Evolutionary conservation across 306 rosid genomes (phyloP), one percentile per base, ranked within the genome.

Genomic region (Senna tora): DNA sequence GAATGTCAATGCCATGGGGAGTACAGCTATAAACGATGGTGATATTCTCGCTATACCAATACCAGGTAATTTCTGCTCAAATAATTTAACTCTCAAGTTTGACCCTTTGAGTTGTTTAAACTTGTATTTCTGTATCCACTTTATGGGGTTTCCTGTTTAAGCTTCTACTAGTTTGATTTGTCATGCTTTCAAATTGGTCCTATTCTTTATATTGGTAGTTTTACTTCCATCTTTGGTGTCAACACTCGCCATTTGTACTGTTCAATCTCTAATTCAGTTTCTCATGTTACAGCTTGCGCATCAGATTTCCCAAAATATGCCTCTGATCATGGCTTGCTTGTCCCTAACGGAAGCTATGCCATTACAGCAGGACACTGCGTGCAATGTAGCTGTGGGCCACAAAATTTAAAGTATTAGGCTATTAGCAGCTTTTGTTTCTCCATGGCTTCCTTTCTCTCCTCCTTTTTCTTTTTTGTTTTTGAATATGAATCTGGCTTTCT

Each of bases 341-440:
- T 95, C 19, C 97, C 99, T 4, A 95, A 95, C 55, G 99, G 99
- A 55, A 95, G 99, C 77, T 95, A 89, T 72, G 90, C 96, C 71
- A 85, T 95, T 53, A 78, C 99, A 20, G 99, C 96, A 1, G 89
- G 99, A 10, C 99, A 95, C 62, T 95, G 99, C 42, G 89, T 95
- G 62, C 96, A 91, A 73, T 95, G 99, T 84, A 95, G 97, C 77
- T 95, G 99, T 57, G 99, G 97, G 57, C 96, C 99, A 0, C 87
- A 87, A 71, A 83, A 85, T 76, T 85, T 85, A 74, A 88, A 88
- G 99, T 95, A 87, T n/a, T n/a, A n/a, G 51, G 46, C 10, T n/a
- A n/a, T n/a, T n/a, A 33, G 78, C 75, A 71, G 52, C 80, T 54
- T 67, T n/a, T 25, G 50, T 16, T 41, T 22, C 64, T 51, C 49